A percentile compares a stretch with the other conserved stretches of the same genome.
Evolutionary conservation across 331 rosid genomes (phyloP).

Genomic region (Acacia pycnantha): DNA sequence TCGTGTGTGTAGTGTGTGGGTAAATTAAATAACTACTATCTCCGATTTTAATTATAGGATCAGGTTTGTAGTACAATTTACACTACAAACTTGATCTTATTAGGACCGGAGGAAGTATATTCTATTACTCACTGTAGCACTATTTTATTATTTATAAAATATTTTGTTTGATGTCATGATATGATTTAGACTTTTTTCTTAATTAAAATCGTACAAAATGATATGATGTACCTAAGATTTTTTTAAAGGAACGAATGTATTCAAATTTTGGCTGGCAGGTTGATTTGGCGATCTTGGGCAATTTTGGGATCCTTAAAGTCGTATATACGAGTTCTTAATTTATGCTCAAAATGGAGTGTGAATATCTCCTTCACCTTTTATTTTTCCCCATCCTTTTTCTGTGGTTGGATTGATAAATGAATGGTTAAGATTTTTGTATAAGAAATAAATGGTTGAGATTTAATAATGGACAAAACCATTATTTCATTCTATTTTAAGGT

Average conservation of each 20-base stretch:
- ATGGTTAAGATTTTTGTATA: too few species aligned
- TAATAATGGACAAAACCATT: too few species aligned
- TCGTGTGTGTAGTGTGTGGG: too few species aligned
- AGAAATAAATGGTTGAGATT: too few species aligned
- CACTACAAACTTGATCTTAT: too few species aligned
- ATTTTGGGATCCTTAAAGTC: neutral
- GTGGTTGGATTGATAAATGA: too few species aligned
- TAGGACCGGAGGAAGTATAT: too few species aligned
- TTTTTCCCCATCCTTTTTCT: too few species aligned
- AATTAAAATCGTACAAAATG: neutral
- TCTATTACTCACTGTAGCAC: neutral
- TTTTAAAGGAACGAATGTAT: neutral
- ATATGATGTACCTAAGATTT: neutral
- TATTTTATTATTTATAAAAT: neutral
- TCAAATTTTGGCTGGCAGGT: neutral
- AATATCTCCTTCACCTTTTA: neutral
- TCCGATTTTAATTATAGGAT: too few species aligned
- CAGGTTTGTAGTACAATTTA: too few species aligned
- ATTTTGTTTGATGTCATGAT: neutral
- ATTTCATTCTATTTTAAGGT: too few species aligned
- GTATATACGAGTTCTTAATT: neutral
- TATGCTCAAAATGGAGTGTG: neutral
- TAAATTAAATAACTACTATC: too few species aligned
- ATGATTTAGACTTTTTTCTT: neutral
- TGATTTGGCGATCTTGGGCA: neutral